Evolutionary conservation across 352 stramenopile genomes (phyloP).

Genomic region (Elongisporangium undulatum): DNA sequence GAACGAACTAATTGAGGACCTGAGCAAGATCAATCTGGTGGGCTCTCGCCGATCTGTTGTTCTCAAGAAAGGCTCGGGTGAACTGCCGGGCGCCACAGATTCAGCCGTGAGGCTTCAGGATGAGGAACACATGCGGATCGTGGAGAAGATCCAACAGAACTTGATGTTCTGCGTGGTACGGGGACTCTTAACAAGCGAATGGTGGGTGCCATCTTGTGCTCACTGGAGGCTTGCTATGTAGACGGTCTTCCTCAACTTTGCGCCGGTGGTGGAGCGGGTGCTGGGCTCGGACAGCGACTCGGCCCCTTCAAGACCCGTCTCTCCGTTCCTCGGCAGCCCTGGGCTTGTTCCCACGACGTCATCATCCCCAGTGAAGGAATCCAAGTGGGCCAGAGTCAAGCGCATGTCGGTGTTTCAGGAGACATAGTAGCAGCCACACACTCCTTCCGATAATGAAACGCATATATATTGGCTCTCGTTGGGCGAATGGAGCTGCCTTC

Average conservation of each 20-base stretch:
- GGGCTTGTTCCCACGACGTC: background rate
- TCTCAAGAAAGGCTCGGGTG: conserved; percentile 5
- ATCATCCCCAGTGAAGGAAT: background rate
- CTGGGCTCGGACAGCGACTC: background rate
- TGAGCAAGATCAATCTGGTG: conserved; percentile 33
- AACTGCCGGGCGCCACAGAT: conserved; percentile 1
- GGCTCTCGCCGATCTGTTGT: conserved; percentile 18
- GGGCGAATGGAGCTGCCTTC: no score
- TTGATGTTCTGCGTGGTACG: conserved; percentile 35
- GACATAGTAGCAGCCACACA: background rate
- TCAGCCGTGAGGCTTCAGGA: conserved; percentile 3
- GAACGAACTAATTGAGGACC: conserved; percentile 36
- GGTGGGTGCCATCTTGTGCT: background rate
- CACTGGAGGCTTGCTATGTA: background rate
- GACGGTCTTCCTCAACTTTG: conserved; percentile 10
- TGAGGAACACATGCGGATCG: conserved; percentile 10
- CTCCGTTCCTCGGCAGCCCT: background rate
- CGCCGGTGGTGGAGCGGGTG: conserved; percentile 10
- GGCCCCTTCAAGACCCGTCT: background rate
- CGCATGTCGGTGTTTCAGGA: background rate
- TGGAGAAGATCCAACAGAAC: conserved; percentile 31
- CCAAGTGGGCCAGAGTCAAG: background rate
- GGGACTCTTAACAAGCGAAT: background rate
- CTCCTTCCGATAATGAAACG: background rate
- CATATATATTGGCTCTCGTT: no score